Evolutionary conservation across 192 early-diverging fungal genomes (phyloP).

Genomic region (Phlyctochytrium bullatum): DNA sequence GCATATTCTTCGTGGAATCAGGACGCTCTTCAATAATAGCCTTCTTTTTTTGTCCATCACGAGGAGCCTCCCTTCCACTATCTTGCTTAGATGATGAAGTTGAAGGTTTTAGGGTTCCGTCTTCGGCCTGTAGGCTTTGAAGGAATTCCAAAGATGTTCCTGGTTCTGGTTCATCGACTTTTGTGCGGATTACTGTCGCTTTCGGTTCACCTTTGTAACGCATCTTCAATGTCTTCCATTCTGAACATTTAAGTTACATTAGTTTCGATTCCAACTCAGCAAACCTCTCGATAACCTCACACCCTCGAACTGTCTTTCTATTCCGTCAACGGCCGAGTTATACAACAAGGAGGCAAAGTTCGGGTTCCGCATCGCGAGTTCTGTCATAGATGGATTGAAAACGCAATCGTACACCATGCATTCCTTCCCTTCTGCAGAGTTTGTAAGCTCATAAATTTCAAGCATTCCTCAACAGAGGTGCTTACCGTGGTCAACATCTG

Average conservation of each 20-base stretch:
- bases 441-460: conserved; percentile 2
- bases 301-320: conserved; percentile 48
- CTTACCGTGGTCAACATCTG: conserved; percentile 50
- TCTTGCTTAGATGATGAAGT: too few species aligned
- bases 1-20: too few species aligned
- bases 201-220: conserved; percentile 40
- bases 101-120: neutral
- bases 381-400: conserved; percentile 51
- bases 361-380: conserved; percentile 20
- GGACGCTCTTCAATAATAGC: too few species aligned
- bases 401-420: conserved; percentile 57
- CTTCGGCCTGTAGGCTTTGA: conserved; percentile 5
- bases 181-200: conserved; percentile 43
- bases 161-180: conserved; percentile 3
- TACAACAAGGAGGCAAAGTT: conserved; percentile 44
- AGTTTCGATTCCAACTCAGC: neutral
- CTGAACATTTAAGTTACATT: conserved; percentile 17
- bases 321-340: conserved; percentile 47
- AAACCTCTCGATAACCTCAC: conserved; percentile 12
- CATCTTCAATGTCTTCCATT: conserved; percentile 42
- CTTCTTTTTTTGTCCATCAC: too few species aligned
- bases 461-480: neutral
- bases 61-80: too few species aligned
- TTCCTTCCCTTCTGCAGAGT: conserved; percentile 32
- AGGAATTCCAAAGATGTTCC: conserved; percentile 43